Conservation (phyloP, 306 rosid genomes). For the Sicyos baderoa region DNA sequence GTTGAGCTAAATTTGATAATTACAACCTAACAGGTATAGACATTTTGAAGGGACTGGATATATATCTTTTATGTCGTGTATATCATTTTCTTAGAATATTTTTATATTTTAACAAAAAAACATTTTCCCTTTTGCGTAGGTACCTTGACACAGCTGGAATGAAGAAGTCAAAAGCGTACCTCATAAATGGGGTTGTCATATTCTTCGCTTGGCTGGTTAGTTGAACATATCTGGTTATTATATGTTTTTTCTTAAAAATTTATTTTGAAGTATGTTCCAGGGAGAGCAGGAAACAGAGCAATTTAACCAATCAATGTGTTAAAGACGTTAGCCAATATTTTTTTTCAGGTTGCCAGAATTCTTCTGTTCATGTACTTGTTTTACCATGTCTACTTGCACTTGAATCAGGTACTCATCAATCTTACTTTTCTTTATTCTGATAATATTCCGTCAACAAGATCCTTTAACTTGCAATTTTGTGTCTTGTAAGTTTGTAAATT, state of each 20-base stretch:
- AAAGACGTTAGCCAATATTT: neutral
- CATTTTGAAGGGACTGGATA: neutral
- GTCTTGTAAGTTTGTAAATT: no score
- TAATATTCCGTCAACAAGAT: neutral
- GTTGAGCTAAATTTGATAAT: no score
- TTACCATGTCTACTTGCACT: slow-evolving; percentile 81
- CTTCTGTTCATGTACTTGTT: slow-evolving; percentile 68
- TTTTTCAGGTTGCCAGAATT: slow-evolving; percentile 80
- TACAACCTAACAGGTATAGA: no score
- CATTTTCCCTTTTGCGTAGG: slow-evolving; percentile 40
- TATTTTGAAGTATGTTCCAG: neutral
- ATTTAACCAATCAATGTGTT: neutral
- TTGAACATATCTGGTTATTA: slow-evolving; percentile 12
- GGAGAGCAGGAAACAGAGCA: neutral
- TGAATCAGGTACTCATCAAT: slow-evolving; percentile 56
- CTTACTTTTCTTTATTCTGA: slow-evolving; percentile 8
- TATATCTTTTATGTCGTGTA: neutral
- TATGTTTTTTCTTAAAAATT: neutral
- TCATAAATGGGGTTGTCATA: slow-evolving; percentile 80
- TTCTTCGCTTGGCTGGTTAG: slow-evolving; percentile 93
- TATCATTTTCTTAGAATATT: neutral
- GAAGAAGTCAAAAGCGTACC: slow-evolving; percentile 73
- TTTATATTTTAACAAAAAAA: neutral
- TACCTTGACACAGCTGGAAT: slow-evolving; percentile 87
- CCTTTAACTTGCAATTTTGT: no score